Conservation (phyloP, 139 green algal species). For the Chlorella sp. region DNA sequence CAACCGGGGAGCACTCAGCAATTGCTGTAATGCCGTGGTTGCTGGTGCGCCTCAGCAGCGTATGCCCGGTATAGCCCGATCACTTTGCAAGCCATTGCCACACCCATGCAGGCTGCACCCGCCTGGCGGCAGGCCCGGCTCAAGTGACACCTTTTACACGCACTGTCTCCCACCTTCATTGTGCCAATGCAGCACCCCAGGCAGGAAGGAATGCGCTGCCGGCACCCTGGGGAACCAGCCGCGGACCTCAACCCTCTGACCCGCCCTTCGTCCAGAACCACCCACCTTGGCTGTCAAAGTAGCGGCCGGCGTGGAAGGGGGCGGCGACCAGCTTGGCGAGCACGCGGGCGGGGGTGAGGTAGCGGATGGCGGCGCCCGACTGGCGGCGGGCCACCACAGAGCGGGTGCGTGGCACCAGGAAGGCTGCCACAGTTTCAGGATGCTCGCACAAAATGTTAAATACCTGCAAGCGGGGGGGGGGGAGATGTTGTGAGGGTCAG, state of each 20-base stretch:
- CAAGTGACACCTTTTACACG: too few relatives aligned
- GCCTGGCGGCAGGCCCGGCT: not conserved
- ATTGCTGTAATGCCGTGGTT: too few relatives aligned
- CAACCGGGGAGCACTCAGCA: not conserved
- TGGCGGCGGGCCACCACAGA: constrained; percentile 54
- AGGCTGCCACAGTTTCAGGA: constrained; percentile 84
- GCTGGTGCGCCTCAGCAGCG: too few relatives aligned
- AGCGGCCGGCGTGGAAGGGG: constrained; percentile 66
- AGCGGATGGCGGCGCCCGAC: constrained; percentile 57
- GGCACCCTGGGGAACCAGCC: not conserved
- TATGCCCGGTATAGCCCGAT: not conserved
- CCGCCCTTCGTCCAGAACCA: constrained; percentile 22
- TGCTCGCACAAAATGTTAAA: constrained; percentile 95
- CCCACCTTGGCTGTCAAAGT: constrained; percentile 76
- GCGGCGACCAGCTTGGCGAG: constrained; percentile 65
- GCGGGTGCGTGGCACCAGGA: constrained; percentile 80
- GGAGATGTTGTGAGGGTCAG: not conserved
- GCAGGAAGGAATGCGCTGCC: too few relatives aligned
- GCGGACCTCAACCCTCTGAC: not conserved
- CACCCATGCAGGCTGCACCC: not conserved
- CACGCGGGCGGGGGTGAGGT: constrained; percentile 73
- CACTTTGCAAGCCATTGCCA: not conserved
- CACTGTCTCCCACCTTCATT: too few relatives aligned
- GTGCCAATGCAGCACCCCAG: too few relatives aligned
- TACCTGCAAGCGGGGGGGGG: constrained; percentile 38